A percentile compares a stretch with the other conserved stretches of the same genome.
These are phyloP conservation scores for Paramecium tetraurelia DNA, from an alignment of 73 alveolate genomes.

Conservation along the genomic window DNA sequence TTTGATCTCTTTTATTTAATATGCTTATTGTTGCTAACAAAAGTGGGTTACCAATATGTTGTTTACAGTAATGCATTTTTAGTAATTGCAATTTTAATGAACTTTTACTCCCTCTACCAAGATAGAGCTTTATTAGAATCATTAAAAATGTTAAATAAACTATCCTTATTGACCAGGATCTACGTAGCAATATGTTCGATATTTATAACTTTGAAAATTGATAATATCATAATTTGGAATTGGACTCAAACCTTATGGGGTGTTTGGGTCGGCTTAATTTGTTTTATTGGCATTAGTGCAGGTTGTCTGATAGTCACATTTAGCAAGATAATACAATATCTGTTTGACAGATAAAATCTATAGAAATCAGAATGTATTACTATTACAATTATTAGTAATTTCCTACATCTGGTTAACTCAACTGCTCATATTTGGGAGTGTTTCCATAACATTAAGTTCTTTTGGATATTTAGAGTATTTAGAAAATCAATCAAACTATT, in stretches of 20 bases:
- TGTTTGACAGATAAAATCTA: neutral
- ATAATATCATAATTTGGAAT: neutral
- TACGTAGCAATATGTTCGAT: neutral
- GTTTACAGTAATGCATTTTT: neutral
- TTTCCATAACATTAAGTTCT: neutral
- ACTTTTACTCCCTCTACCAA: neutral
- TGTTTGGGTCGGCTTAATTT: neutral
- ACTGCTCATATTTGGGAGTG: neutral
- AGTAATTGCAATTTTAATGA: neutral
- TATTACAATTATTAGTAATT: neutral
- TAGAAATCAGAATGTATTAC: neutral
- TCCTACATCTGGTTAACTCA: neutral
- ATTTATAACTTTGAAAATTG: neutral
- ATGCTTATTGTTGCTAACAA: neutral
- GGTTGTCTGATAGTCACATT: neutral
- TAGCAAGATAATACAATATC: neutral
- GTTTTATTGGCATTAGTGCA: neutral
- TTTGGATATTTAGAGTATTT: neutral
- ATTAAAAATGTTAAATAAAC: neutral
- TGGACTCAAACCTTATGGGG: neutral
- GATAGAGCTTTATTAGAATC: neutral
- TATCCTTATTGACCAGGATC: neutral
- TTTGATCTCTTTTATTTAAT: neutral
- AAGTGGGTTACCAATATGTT: neutral
- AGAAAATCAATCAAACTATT: neutral